These are phyloP conservation scores for Amphicarpaea edgeworthii DNA, from an alignment of 306 rosid genomes.

Conservation along the genomic window DNA sequence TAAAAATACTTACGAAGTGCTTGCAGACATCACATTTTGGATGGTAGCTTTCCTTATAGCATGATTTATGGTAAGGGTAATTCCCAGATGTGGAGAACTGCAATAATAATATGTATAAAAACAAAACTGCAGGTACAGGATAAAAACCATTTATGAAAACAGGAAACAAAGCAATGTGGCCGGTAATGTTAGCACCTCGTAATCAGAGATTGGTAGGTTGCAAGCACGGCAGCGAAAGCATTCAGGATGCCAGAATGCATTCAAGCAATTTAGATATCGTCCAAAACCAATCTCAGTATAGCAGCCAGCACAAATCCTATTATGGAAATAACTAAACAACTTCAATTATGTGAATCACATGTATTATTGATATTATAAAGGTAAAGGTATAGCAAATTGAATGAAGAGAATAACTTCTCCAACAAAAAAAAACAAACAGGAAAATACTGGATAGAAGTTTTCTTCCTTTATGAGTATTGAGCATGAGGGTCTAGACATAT, in stretches of 20 bases:
- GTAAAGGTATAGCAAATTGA: slow-evolving; percentile 14
- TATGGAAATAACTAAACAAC: slow-evolving; percentile 21
- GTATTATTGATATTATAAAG: slow-evolving; percentile 1
- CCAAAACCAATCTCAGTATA: slow-evolving; percentile 77
- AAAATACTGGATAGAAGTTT: slow-evolving; percentile 13
- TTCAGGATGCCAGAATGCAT: slow-evolving; percentile 98
- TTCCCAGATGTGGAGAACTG: slow-evolving; percentile 94
- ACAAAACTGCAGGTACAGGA: background rate
- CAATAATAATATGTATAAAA: slow-evolving; percentile 16
- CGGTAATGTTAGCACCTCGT: slow-evolving; percentile 64
- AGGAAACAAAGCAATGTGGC: slow-evolving; percentile 31
- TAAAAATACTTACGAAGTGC: slow-evolving; percentile 80
- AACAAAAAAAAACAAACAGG: slow-evolving; percentile 30
- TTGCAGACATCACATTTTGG: slow-evolving; percentile 99
- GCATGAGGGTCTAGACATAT: background rate
- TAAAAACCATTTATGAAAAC: slow-evolving; percentile 24
- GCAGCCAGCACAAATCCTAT: slow-evolving; percentile 91
- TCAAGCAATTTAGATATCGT: slow-evolving; percentile 87
- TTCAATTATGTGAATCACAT: slow-evolving; percentile 35
- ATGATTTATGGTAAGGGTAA: slow-evolving; percentile 87
- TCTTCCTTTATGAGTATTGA: slow-evolving; percentile 11
- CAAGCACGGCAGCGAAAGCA: slow-evolving; percentile 96
- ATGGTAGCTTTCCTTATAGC: slow-evolving; percentile 95
- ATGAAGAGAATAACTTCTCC: slow-evolving; percentile 37
- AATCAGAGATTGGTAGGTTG: slow-evolving; percentile 86